Evolutionary conservation across 352 stramenopile species (phyloP).

Genomic region (Phytophthora tentaculata): DNA sequence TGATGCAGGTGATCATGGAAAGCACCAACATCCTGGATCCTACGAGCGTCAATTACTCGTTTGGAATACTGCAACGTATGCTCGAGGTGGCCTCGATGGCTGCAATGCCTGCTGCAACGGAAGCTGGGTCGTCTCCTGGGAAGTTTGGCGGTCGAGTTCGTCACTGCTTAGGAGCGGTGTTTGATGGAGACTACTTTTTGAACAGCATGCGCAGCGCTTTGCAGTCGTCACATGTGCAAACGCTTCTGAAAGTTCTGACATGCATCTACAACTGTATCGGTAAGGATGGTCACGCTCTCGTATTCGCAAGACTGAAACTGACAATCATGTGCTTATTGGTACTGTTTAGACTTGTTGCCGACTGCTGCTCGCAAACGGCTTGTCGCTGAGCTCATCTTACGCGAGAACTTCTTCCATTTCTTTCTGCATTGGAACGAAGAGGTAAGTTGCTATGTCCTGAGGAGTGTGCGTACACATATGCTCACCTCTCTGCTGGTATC

Average conservation of each 20-base stretch:
- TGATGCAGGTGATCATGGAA: conserved; percentile 84
- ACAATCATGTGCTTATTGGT: conserved; percentile 3
- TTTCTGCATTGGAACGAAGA: conserved; percentile 92
- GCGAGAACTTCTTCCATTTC: conserved; percentile 88
- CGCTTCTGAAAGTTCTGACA: conserved; percentile 85
- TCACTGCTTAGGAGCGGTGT: conserved; percentile 47
- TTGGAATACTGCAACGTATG: conserved; percentile 80
- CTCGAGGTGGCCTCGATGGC: conserved; percentile 62
- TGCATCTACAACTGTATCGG: conserved; percentile 87
- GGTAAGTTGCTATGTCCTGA: conserved; percentile 32
- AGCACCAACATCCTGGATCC: conserved; percentile 86
- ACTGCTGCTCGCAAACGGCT: conserved; percentile 67
- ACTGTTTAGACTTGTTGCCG: conserved; percentile 66
- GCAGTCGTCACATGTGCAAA: conserved; percentile 82
- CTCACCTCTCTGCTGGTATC: conserved; percentile 2
- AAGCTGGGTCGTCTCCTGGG: conserved; percentile 14
- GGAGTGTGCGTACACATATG: neutral
- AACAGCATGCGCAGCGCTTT: conserved; percentile 72
- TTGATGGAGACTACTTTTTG: conserved; percentile 81
- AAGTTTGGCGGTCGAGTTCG: conserved; percentile 42
- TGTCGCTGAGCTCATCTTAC: conserved; percentile 75
- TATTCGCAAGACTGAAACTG: neutral
- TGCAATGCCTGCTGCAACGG: conserved; percentile 36
- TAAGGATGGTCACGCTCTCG: conserved; percentile 26
- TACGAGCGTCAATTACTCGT: conserved; percentile 84